Base-by-base conservation (phyloP, 192 early-diverging fungal species). In the Physocladia obscura region DNA sequence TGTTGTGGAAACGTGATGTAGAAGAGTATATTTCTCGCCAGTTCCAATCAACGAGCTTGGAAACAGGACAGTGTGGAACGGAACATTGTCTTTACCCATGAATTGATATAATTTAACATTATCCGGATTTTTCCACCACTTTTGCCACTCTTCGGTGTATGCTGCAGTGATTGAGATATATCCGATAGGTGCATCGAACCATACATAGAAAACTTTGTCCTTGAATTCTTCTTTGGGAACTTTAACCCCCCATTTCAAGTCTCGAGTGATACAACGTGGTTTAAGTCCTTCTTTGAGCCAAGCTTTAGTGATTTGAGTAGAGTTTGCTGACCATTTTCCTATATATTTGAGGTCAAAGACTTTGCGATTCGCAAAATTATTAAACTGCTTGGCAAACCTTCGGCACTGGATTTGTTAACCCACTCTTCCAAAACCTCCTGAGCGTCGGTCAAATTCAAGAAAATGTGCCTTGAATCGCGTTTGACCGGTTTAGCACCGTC, bases 11-110 rank as follows among this genome's bases (percentile, higher is more conserved):
- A 99, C 82, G 75, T 94, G 93, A 81, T 99, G 88, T 58, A 97
- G 81, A 27, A 94, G 60, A 11, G 95, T 99, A 91, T 94, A 99
- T 30, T 88, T 63, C 39, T 98, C 96, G 34, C 84, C 84, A 2
- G 95, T 90, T 60, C 90, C 94, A 21, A 95, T 80, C 82, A 96
- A 77, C 22, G 89, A 79, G 58, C 86, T 90, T 32, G 97, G 97
- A 90, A 98, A 99, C 51, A 99, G 86, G 38, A 98, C 92, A 1
- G 96, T 93, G 76, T 99, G 97, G 89, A 99, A 99, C 39, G 94
- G 94, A 21, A 99, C 95, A 62, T 99, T 99, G 77, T 99, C 97
- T 82, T 99, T 99, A 70, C 97, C 97, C 96, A 99, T 98, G 76
- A 99, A 99, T 84, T 99, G 96, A 83, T 92, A 98, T 71, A 98